Evolutionary conservation across 148 eudicot species (phyloP), one percentile per base, ranked within the genome.

Genomic region (Heliosperma pusillum): DNA sequence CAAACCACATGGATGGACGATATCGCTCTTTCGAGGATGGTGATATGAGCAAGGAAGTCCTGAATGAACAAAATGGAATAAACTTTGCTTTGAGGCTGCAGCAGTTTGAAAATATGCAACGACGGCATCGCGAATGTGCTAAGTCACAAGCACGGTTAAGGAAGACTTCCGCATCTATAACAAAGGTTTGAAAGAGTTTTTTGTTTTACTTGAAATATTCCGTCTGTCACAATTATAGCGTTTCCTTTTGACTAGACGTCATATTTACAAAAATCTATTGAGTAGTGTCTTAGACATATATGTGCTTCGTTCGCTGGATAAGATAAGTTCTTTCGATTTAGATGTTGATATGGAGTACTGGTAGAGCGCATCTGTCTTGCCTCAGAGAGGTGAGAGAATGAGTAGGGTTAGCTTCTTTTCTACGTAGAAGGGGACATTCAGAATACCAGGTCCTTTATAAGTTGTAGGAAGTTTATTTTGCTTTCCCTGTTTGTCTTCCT

Each of bases 61-160:
- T 61, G 62, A 80, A 68, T 76, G 71, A 66, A 47, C 84, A 83
- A 21, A 91, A 85, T 84, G 92, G 97, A 25, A 95, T 95, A 74
- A 86, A 95, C 76, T 96, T 92, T 76, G 76, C 85, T 74, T 89
- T 87, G 70, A 85, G 76, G 81, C 78, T 92, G 62, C 86, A 90
- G 77, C 97, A 84, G 78, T 92, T 92, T 85, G 85, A 83, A 83
- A 79, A 85, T 69, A 87, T 88, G 87, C 99, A 90, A 73, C 82
- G 80, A 70, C 84, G 77, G 73, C 99, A 92, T 74, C 97, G 97
- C 16, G 60, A 53, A 50, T 83, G 75, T 75, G 85, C 82, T 25
- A 86, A 83, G 80, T 80, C 80, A n/a, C 89, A 80, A 68, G 78
- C 87, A 36, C 85, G 61, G 60, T 67, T 68, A 17, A 88, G 84